A percentile compares a stretch with the other conserved stretches of the same genome.
Evolutionary conservation across 1,139 yeast genomes (phyloP).

Genomic region (Suhomyces guaymorum): DNA sequence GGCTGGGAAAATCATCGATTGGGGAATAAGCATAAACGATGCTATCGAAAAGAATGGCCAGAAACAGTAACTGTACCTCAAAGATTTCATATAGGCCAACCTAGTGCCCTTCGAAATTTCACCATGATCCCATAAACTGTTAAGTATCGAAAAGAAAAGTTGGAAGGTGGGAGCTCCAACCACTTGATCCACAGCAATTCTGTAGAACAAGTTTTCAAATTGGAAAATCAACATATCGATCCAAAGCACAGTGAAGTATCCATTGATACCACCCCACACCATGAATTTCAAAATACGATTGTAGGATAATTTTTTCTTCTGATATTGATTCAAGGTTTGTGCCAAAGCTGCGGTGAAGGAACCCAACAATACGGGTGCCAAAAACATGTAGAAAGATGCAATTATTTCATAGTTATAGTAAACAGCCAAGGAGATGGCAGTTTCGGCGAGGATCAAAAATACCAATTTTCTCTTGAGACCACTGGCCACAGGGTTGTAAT

Average conservation of each 20-base stretch:
- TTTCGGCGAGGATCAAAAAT: constrained; percentile 26
- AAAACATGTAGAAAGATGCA: constrained; percentile 20
- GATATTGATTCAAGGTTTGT: constrained; percentile 55
- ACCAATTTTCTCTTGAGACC: constrained; percentile 8
- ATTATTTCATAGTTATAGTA: constrained; percentile 33
- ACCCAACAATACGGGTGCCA: constrained; percentile 48
- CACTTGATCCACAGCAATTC: constrained; percentile 54
- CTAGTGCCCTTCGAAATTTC: constrained; percentile 30
- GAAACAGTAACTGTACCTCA: constrained; percentile 54
- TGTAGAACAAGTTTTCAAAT: constrained; percentile 34
- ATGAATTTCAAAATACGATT: constrained; percentile 50
- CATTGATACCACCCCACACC: constrained; percentile 65
- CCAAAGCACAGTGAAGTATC: constrained; percentile 58
- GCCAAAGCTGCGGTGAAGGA: constrained; percentile 56
- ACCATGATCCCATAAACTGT: constrained; percentile 58
- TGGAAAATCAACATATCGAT: constrained; percentile 46
- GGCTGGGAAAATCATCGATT: constrained; percentile 53
- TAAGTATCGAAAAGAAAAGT: constrained; percentile 47
- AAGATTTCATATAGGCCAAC: constrained; percentile 44
- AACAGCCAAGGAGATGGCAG: constrained; percentile 23
- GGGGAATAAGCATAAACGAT: constrained; percentile 51
- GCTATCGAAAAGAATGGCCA: constrained; percentile 61
- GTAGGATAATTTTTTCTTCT: constrained; percentile 40
- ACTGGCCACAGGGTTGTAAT: constrained; percentile 6
- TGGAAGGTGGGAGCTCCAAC: constrained; percentile 60